Percentiles rank a stretch among this genome's conserved stretches.
phyloP scores from a whole-genome alignment of 495 filamentous ascomycete species.

The Entonaema liquescens region DNA sequence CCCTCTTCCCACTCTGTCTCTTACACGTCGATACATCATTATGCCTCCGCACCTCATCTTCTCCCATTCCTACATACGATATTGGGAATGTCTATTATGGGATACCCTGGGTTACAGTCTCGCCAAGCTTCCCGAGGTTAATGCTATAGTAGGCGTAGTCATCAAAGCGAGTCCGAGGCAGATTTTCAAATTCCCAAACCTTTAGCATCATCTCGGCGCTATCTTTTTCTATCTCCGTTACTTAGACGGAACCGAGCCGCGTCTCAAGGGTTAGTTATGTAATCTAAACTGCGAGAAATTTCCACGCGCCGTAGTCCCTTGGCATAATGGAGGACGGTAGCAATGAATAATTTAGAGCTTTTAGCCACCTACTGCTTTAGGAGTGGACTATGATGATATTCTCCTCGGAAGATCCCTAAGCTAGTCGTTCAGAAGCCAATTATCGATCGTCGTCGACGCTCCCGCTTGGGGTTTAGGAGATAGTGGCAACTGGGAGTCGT shows the following conservation, averaged over 20 bases:
- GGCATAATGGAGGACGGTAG: background rate
- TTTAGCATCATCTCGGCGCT: background rate
- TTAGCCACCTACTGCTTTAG: background rate
- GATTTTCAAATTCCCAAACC: no score
- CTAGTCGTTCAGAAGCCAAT: background rate
- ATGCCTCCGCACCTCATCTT: conserved; percentile 1
- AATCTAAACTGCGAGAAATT: background rate
- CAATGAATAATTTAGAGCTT: background rate
- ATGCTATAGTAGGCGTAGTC: background rate
- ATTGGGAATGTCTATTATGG: background rate
- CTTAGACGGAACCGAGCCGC: background rate
- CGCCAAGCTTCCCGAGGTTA: background rate
- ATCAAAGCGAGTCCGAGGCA: background rate
- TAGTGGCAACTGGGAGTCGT: background rate
- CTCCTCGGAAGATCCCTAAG: background rate
- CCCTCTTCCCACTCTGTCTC: conserved; percentile 4
- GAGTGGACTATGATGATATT: background rate
- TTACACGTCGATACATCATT: conserved; percentile 7
- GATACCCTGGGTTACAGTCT: background rate
- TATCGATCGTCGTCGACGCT: background rate
- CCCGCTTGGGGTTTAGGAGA: background rate
- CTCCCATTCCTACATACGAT: conserved; percentile 1
- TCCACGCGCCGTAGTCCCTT: background rate
- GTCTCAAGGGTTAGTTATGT: background rate
- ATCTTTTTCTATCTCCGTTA: background rate